phyloP scores from a whole-genome alignment of 108 stramenopile genomes.

The Discostella pseudostelligera region DNA sequence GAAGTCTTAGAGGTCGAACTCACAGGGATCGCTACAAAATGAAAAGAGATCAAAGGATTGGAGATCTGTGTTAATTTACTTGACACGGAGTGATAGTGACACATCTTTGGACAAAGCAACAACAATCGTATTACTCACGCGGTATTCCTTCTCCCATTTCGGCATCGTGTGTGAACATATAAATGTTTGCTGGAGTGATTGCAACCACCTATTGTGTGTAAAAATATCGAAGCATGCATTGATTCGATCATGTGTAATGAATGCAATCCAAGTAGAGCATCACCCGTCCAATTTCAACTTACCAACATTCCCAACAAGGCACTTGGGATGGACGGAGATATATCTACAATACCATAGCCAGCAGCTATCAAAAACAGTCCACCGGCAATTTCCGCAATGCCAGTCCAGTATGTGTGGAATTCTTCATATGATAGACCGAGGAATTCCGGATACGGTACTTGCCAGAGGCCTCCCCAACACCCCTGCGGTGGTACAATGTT shows the following conservation, averaged over 20 bases:
- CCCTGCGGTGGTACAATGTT: slow-evolving; percentile 81
- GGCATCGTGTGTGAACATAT: slow-evolving; percentile 89
- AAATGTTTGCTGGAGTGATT: slow-evolving; percentile 88
- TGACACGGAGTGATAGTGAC: too few relatives aligned
- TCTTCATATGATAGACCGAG: slow-evolving; percentile 69
- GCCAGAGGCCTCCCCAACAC: slow-evolving; percentile 87
- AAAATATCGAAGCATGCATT: background rate
- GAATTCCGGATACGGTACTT: slow-evolving; percentile 72
- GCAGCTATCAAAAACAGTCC: slow-evolving; percentile 55
- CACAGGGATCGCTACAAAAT: slow-evolving; percentile 28
- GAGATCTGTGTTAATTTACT: too few relatives aligned
- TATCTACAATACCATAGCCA: slow-evolving; percentile 29
- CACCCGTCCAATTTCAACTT: background rate
- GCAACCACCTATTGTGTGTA: slow-evolving; percentile 25
- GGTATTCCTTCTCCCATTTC: slow-evolving; percentile 58
- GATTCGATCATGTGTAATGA: background rate
- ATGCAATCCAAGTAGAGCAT: background rate
- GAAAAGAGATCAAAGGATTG: background rate
- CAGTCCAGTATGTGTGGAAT: slow-evolving; percentile 86
- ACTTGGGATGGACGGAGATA: slow-evolving; percentile 52
- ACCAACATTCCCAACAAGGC: slow-evolving; percentile 60
- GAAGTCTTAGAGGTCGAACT: slow-evolving; percentile 2
- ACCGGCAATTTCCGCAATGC: slow-evolving; percentile 73
- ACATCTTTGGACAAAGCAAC: too few relatives aligned
- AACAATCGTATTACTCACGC: slow-evolving; percentile 12